Evolutionary conservation across 2,329 filamentous ascomycete species (phyloP), one percentile per base, ranked within the genome.

Genomic region (Fusarium vanettenii): DNA sequence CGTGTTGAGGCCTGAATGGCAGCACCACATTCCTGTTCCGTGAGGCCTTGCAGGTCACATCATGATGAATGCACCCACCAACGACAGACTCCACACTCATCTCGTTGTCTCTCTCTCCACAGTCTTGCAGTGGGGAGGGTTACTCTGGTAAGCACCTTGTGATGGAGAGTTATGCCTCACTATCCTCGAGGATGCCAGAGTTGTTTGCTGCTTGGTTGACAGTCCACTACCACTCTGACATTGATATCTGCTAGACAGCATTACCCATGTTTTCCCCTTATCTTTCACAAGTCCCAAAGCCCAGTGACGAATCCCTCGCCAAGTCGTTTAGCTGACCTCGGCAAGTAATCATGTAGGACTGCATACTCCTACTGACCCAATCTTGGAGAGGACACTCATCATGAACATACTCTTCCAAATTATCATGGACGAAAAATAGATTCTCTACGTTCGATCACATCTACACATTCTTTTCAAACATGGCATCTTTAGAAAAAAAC

Each of bases 1-100:
- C 50, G 41, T 64, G 20, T 59, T 27, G 16, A 59, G 35, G 22
- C 22, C 22, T 39, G 33, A 29, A 55, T 64, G 43, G 45, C 45
- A 64, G 45, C 45, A 56, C 60, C 62, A 45, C 37, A 27, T 27
- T 57, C 62, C 62, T 29, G 33, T 60, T 59, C 14, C 31, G 61
- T 64, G n/a, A n/a, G 41, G 61, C 20, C 61, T 57, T 41, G 61
- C 37, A 50, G 55, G 41, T 66, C 63, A 66, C 35, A 60, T 66
- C 55, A 60, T 60, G 52, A 65, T 60, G 63, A 31, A 48, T 60
- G 63, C 37, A 59, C 45, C 52, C 20, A 35, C 37, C 52, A 60
- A 48, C 52, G 48, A 57, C 50, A 14, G 31, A 29, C 62, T 57
- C 50, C 50, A 64, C 62, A 25, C 20, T 22, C 60, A 20, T 27